Conservation (phyloP, 2,329 filamentous ascomycete genomes). For the Pleoardoris graminearum region DNA sequence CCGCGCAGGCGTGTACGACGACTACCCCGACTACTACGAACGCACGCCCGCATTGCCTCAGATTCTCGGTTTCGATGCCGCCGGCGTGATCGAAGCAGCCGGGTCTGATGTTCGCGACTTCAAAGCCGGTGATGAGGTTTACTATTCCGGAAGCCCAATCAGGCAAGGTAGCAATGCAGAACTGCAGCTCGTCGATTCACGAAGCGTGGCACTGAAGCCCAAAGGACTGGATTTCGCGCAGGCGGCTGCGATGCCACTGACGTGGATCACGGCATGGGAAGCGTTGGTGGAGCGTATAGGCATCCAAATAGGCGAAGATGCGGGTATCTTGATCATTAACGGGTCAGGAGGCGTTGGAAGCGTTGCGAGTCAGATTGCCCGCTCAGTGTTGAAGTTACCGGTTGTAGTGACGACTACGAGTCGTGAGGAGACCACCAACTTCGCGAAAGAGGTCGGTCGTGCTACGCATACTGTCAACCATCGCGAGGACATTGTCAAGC, state of each 20-base stretch:
- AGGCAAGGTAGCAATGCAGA: slow-evolving; percentile 51
- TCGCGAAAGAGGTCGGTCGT: slow-evolving; percentile 50
- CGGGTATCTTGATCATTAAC: slow-evolving; percentile 49
- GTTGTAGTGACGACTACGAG: slow-evolving; percentile 52
- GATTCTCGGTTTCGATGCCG: slow-evolving; percentile 14
- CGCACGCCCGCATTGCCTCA: slow-evolving; percentile 7
- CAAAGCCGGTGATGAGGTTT: slow-evolving; percentile 50
- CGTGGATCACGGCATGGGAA: slow-evolving; percentile 16
- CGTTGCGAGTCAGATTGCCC: slow-evolving; percentile 51
- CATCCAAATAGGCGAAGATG: slow-evolving; percentile 42
- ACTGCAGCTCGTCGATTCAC: slow-evolving; percentile 48
- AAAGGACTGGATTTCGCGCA: slow-evolving; percentile 25
- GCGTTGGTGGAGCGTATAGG: slow-evolving; percentile 50
- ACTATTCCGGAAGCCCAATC: slow-evolving; percentile 47
- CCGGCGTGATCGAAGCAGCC: slow-evolving; percentile 11
- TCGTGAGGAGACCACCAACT: slow-evolving; percentile 46
- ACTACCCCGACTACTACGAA: slow-evolving; percentile 32
- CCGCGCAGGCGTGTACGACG: slow-evolving; percentile 28
- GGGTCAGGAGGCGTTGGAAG: slow-evolving; percentile 52
- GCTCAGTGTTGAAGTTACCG: slow-evolving; percentile 45
- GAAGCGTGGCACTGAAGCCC: slow-evolving; percentile 48
- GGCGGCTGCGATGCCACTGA: slow-evolving; percentile 14
- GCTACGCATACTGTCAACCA: slow-evolving; percentile 51
- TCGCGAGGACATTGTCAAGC: slow-evolving; percentile 44
- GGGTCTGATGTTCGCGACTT: slow-evolving; percentile 7